Evolutionary conservation across 805 yeast genomes (phyloP), one percentile per base, ranked within the genome.

Genomic region (Nakazawaea holstii): DNA sequence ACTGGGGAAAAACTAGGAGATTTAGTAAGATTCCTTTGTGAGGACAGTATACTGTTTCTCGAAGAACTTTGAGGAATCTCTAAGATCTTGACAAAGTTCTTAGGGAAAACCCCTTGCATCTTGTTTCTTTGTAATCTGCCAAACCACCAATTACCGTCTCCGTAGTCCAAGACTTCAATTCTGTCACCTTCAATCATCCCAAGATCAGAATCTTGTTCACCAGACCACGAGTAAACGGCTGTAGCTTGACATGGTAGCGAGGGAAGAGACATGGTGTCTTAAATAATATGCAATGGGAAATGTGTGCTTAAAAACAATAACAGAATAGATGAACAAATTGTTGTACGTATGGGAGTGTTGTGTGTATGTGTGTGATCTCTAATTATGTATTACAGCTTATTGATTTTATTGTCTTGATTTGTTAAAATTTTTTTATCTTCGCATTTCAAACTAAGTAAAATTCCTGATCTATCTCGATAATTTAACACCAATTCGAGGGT

Each of bases 171-270:
- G 4, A 94, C 95, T 52, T 89, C 96, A 55, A 94, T 87, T 43
- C 87, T 69, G 60, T 94, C 98, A 43, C 95, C 96, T 66, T 94
- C 98, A 17, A 91, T 76, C 61, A 94, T 94, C 0, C 98, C 98
- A 38, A 94, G 72, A 60, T 94, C 97, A 40, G 87, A 85, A 47
- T 82, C 87, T 57, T 86, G 80, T 58, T 89, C 90, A 13, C 97
- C 98, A 17, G 97, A 83, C 97, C 97, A 91, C 24, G 96, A 88
- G 60, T 87, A 92, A 35, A 77, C 77, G 8, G 99, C 94, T 59
- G 78, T 79, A 30, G 84, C 95, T 59, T 74, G 74, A 64, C 87
- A 87, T 4, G 95, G 95, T 14, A 77, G 69, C 28, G 39, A 24
- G 8, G 48, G 48, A 29, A 45, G 41, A 10, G 48, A 45, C 48